phyloP scores from a whole-genome alignment of 1,139 yeast species.

The Candida tropicalis region DNA sequence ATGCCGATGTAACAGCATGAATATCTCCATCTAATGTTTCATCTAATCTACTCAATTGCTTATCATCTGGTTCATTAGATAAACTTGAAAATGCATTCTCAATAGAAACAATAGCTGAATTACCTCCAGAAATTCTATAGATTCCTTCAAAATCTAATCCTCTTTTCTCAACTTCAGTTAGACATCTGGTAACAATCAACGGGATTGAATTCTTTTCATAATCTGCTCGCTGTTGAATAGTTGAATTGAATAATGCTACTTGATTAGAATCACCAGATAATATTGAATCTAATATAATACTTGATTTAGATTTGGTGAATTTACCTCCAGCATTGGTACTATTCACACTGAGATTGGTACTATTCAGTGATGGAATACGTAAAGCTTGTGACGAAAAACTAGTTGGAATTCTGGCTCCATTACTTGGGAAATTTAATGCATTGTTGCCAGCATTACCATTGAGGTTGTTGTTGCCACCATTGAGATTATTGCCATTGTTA shows the following conservation, averaged over 20 bases:
- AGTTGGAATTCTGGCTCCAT: conserved; percentile 11
- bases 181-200: conserved; percentile 67
- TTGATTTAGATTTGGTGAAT: conserved; percentile 47
- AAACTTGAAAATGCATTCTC: conserved; percentile 48
- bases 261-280: conserved; percentile 22
- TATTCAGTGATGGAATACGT: conserved; percentile 11
- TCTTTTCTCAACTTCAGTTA: conserved; percentile 75
- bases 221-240: conserved; percentile 60
- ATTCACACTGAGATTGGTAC: not conserved
- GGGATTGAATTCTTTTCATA: conserved; percentile 70
- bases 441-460: not conserved
- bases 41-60: conserved; percentile 43
- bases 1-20: conserved; percentile 82
- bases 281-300: conserved; percentile 48
- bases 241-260: conserved; percentile 42
- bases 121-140: conserved; percentile 89
- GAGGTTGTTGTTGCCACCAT: not conserved
- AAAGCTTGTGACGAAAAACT: conserved; percentile 15
- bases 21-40: conserved; percentile 71
- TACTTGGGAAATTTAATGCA: conserved; percentile 2
- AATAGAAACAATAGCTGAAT: conserved; percentile 67
- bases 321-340: conserved; percentile 10
- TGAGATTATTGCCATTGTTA: not conserved
- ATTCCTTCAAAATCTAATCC: conserved; percentile 83
- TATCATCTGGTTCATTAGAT: conserved; percentile 33